Percentiles rank a stretch among this genome's conserved stretches.
Conservation (phyloP, 495 filamentous ascomycete genomes). For the Aspergillus olivimuriae region DNA sequence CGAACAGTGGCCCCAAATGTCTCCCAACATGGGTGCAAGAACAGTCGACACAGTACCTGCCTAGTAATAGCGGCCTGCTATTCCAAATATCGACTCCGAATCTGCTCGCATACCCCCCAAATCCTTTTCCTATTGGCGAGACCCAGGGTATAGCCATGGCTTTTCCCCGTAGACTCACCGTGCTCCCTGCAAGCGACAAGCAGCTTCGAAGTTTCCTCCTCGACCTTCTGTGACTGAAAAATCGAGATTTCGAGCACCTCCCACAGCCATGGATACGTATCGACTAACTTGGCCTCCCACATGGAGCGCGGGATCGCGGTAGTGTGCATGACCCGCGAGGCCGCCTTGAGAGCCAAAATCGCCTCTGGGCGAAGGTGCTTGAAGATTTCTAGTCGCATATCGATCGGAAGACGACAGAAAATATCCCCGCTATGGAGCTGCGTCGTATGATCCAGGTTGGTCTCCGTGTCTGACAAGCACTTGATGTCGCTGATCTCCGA, state of each 20-base stretch:
- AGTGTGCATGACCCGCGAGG: not conserved
- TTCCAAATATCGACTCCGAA: not conserved
- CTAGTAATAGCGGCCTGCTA: no score
- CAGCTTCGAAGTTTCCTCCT: not conserved
- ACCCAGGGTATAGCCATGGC: not conserved
- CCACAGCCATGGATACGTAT: not conserved
- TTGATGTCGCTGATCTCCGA: no score
- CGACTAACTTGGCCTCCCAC: not conserved
- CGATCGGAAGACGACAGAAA: not conserved
- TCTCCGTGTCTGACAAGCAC: no score
- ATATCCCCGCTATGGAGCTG: no score
- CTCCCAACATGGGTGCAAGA: no score
- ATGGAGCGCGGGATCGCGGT: not conserved
- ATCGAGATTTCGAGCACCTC: not conserved
- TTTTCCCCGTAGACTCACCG: not conserved
- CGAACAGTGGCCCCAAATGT: no score
- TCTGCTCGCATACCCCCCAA: slow-evolving; percentile 1
- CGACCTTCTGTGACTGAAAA: not conserved
- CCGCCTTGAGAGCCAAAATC: not conserved
- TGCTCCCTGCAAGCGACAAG: not conserved
- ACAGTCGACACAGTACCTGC: no score
- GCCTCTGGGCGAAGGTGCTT: not conserved
- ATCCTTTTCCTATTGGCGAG: slow-evolving; percentile 1
- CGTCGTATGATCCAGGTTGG: no score
- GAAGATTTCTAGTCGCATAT: not conserved